Base-by-base conservation (phyloP, 306 rosid genomes). In the Glycyrrhiza uralensis region DNA sequence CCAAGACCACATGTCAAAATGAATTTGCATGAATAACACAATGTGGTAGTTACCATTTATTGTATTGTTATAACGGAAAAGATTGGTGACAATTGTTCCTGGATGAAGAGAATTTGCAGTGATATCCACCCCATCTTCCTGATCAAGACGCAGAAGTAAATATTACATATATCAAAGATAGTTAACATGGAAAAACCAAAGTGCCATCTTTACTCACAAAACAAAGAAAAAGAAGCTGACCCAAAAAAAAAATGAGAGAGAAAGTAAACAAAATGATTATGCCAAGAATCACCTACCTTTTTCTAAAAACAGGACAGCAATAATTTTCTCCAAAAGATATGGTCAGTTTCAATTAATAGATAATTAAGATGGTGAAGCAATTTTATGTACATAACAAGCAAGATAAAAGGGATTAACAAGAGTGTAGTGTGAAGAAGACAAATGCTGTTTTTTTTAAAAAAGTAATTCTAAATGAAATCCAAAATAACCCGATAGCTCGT, bases 61-160 rank as follows among this genome's bases (percentile, higher is more conserved):
- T 6, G 73, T 1, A 50, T 3, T 14, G 74, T n/a, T 73, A 41
- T 85, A 39, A 23, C 95, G 91, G 62, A 82, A 74, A 76, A 94
- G 82, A 71, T 89, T 87, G 58, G 96, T 91, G 29, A 0, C 2
- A 28, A 94, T 75, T 71, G 32, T 19, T 71, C 99, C 99, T 1
- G 95, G 99, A 72, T 91, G 97, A 84, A 94, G 91, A 58, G 96
- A 86, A 82, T 91, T 94, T 14, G 87, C 96, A 12, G 89, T 91
- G 64, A 87, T 85, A 63, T 86, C 69, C 35, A 74, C 83, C 24
- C 80, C 85, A 11, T 84, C 93, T 77, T 85, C 95, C 98, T 91
- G 89, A 45, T 66, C 76, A 83, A 60, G 81, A 83, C 68, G 59
- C 22, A 73, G 63, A 55, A 72, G 7, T 50, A 47, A n/a, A 62